Conservation (phyloP, 2,329 filamentous ascomycete genomes). For the Neofusicoccum umdonicola region DNA sequence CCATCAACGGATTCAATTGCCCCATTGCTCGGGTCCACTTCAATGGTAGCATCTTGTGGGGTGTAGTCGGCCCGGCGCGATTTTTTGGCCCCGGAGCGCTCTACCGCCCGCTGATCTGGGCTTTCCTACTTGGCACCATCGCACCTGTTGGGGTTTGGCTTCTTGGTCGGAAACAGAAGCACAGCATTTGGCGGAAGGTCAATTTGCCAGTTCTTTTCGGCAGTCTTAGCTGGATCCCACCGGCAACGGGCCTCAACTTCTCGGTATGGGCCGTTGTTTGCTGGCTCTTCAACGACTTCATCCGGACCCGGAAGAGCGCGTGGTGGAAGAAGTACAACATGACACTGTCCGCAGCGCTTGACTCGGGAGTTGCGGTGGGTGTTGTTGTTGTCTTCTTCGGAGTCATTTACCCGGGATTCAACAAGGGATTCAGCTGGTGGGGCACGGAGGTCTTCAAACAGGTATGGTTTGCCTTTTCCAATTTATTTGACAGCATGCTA, state of each 20-base stretch:
- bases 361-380: conserved; percentile 78
- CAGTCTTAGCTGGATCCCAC: conserved; percentile 81
- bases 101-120: conserved; percentile 76
- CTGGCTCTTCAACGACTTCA: conserved; percentile 77
- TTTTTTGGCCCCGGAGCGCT: conserved; percentile 77
- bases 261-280: conserved; percentile 83
- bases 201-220: conserved; percentile 83
- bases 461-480: conserved; percentile 29
- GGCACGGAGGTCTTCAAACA: conserved; percentile 81
- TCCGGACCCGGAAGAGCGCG: conserved; percentile 65
- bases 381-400: conserved; percentile 83
- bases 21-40: conserved; percentile 86
- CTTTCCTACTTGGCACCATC: conserved; percentile 73
- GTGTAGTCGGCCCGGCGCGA: conserved; percentile 76
- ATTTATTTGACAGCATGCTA: conserved; percentile 15
- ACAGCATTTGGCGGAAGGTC: conserved; percentile 69
- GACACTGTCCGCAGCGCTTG: conserved; percentile 79
- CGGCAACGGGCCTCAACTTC: conserved; percentile 79
- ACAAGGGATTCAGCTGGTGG: conserved; percentile 78
- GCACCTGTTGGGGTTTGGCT: conserved; percentile 74
- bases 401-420: conserved; percentile 77
- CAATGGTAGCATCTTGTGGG: conserved; percentile 87
- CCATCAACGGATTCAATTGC: conserved; percentile 85
- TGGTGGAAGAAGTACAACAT: conserved; percentile 95
- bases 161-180: conserved; percentile 57